phyloP scores from a whole-genome alignment of 2,329 filamentous ascomycete species.

The Thielaviopsis musarum region DNA sequence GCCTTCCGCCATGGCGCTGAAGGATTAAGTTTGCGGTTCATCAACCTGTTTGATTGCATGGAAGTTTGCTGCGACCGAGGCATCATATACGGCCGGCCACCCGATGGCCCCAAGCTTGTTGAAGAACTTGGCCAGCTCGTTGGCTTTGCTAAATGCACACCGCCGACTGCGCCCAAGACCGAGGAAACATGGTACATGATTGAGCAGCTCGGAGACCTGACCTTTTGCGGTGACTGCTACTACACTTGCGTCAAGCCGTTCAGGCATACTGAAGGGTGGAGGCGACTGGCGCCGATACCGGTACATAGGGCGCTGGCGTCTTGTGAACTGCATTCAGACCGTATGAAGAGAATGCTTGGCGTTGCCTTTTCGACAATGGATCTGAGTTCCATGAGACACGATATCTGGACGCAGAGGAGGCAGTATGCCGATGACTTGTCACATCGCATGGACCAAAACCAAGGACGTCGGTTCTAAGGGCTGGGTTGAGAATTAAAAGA shows the following conservation, averaged over 20 bases:
- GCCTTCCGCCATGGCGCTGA: conserved; percentile 34
- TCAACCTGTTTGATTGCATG: conserved; percentile 46
- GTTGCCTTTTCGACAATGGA: conserved; percentile 25
- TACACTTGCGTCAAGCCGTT: conserved; percentile 44
- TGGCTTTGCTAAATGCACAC: conserved; percentile 23
- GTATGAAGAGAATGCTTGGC: conserved; percentile 61
- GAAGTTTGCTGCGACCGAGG: conserved; percentile 26
- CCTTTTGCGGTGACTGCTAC: conserved; percentile 77
- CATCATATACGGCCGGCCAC: conserved; percentile 17
- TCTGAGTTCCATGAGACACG: conserved; percentile 1
- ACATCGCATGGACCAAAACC: conserved; percentile 4
- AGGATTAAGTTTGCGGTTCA: conserved; percentile 37
- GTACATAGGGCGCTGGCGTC: conserved; percentile 38
- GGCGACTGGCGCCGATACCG: conserved; percentile 43
- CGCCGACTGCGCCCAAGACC: conserved; percentile 49
- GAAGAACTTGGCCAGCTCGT: conserved; percentile 41
- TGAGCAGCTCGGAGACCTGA: conserved; percentile 57
- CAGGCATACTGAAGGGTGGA: conserved; percentile 43
- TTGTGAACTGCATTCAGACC: conserved; percentile 63
- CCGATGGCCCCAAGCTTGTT: conserved; percentile 45
- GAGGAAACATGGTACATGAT: conserved; percentile 63
- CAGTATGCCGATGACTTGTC: neutral
- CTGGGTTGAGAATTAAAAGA: neutral
- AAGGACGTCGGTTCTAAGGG: conserved; percentile 5
- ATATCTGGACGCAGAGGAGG: conserved; percentile 9